Conservation (phyloP, 1,139 yeast genomes). For the Yamadazyma dushanensis region DNA sequence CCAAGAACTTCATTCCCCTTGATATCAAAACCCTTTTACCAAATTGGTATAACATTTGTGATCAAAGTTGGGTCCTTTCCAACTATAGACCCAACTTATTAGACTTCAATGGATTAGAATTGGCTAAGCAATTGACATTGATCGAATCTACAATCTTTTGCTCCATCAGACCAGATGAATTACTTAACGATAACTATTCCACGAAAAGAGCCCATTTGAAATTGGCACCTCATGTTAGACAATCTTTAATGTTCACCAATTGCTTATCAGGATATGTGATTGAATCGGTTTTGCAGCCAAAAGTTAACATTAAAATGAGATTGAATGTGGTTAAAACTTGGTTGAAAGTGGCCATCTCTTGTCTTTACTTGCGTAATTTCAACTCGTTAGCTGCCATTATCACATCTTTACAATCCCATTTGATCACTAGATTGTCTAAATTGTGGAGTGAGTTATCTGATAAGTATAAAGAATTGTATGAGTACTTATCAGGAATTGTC, state of each 20-base stretch:
- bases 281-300: slow-evolving; percentile 68
- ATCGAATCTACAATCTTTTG: slow-evolving; percentile 76
- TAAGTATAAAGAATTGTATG: slow-evolving; percentile 65
- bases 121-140: slow-evolving; percentile 82
- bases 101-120: slow-evolving; percentile 75
- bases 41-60: slow-evolving; percentile 41
- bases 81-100: slow-evolving; percentile 54
- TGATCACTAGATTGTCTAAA: slow-evolving; percentile 64
- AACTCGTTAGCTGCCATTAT: slow-evolving; percentile 88
- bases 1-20: slow-evolving; percentile 29
- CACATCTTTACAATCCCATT: slow-evolving; percentile 80
- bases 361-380: slow-evolving; percentile 76
- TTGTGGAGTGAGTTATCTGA: slow-evolving; percentile 69
- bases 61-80: slow-evolving; percentile 48
- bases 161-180: slow-evolving; percentile 66
- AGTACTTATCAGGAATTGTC: slow-evolving; percentile 66
- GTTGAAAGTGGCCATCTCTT: slow-evolving; percentile 83
- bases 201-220: slow-evolving; percentile 61
- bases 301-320: slow-evolving; percentile 49
- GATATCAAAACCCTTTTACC: slow-evolving; percentile 29
- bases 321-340: slow-evolving; percentile 69
- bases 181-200: slow-evolving; percentile 71
- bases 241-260: slow-evolving; percentile 73
- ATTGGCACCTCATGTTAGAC: slow-evolving; percentile 71
- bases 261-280: slow-evolving; percentile 79